Conservation (phyloP, 164 flowering plant genomes). For the Akebia trifoliata region DNA sequence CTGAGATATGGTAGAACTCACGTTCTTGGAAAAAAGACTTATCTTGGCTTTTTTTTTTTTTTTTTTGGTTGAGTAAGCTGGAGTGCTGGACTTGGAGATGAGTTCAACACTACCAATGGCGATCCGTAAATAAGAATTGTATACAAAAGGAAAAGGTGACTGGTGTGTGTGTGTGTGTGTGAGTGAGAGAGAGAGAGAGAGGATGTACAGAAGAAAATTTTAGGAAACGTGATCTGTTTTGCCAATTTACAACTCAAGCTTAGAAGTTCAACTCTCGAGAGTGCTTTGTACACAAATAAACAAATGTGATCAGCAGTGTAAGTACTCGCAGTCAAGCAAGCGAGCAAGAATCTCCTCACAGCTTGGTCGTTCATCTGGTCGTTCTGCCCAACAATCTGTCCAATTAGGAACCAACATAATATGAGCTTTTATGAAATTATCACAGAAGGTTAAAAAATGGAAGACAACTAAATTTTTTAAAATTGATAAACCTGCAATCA, state of each 20-base stretch:
- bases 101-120: too few relatives aligned
- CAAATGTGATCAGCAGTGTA: constrained; percentile 36
- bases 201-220: too few relatives aligned
- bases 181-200: too few relatives aligned
- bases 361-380: constrained; percentile 73
- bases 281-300: constrained; percentile 2
- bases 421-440: not conserved
- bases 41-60: too few relatives aligned
- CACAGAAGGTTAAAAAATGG: not conserved
- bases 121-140: too few relatives aligned
- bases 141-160: too few relatives aligned
- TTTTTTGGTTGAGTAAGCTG: too few relatives aligned
- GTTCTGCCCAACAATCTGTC: constrained; percentile 98
- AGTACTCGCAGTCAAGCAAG: constrained; percentile 69
- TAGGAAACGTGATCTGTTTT: too few relatives aligned
- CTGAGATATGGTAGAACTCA: too few relatives aligned
- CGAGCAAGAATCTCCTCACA: constrained; percentile 83
- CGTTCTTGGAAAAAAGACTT: too few relatives aligned
- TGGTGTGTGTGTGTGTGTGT: too few relatives aligned
- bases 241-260: constrained; percentile 16
- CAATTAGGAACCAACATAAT: constrained; percentile 11
- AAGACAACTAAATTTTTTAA: not conserved
- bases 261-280: constrained; percentile 6
- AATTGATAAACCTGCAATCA: constrained; percentile 75
- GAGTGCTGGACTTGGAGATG: too few relatives aligned